Evolutionary conservation across 1,284 basidiomycete species (phyloP).

Genomic region (Puccinia novopanici): DNA sequence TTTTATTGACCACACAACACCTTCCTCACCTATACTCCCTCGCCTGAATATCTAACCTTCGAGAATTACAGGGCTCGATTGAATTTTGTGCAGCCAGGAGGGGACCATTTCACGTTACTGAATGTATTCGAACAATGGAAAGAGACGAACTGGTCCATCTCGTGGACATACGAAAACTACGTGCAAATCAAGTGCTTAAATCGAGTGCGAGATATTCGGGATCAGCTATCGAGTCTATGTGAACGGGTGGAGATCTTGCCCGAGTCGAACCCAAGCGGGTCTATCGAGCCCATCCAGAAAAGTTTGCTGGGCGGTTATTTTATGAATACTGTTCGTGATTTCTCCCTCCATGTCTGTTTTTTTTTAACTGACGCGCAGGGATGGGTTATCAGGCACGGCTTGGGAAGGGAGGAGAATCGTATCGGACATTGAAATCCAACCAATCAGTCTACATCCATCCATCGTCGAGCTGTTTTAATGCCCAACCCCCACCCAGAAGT

Average conservation of each 20-base stretch:
- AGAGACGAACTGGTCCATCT: conserved; percentile 81
- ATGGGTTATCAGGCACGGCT: conserved; percentile 54
- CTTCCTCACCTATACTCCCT: neutral
- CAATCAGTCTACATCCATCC: conserved; percentile 96
- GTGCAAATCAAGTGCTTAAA: conserved; percentile 93
- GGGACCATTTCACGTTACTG: conserved; percentile 94
- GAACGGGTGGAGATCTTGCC: conserved; percentile 95
- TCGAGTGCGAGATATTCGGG: conserved; percentile 87
- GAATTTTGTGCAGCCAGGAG: conserved; percentile 91
- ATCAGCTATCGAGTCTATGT: conserved; percentile 90
- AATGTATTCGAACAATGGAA: conserved; percentile 99
- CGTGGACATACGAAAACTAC: conserved; percentile 85
- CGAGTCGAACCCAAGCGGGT: conserved; percentile 64
- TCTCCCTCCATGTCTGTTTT: conserved; percentile 53
- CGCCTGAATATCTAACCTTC: neutral
- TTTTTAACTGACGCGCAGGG: neutral
- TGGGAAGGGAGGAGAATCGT: conserved; percentile 57
- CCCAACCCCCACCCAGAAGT: conserved; percentile 86
- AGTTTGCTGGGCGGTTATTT: conserved; percentile 91
- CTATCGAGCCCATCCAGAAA: conserved; percentile 87
- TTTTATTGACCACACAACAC: neutral
- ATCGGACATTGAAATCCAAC: conserved; percentile 80
- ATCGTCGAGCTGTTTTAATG: conserved; percentile 89
- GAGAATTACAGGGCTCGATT: conserved; percentile 81
- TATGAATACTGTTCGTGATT: conserved; percentile 76